phyloP scores from a whole-genome alignment of 2,329 filamentous ascomycete species.

The Didymella keratinophila region DNA sequence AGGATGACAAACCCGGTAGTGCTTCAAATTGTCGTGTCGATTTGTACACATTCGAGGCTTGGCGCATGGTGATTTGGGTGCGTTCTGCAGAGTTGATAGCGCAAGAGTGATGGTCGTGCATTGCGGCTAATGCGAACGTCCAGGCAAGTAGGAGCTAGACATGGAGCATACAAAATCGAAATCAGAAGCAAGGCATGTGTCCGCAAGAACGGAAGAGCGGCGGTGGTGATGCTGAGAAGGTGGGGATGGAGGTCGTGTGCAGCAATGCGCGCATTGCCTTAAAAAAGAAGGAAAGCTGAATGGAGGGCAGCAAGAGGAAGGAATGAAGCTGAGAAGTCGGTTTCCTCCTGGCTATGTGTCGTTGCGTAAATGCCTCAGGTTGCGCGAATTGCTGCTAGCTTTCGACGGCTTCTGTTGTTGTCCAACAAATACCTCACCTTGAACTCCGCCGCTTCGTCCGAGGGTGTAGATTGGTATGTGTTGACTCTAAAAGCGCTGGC shows the following conservation, averaged over 20 bases:
- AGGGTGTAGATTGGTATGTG: background rate
- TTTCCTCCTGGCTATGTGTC: background rate
- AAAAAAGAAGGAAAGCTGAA: too few relatives aligned
- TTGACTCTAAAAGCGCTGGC: background rate
- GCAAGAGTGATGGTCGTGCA: constrained; percentile 12
- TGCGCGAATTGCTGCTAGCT: background rate
- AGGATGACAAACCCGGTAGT: background rate
- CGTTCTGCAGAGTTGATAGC: constrained; percentile 11
- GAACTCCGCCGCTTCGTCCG: background rate
- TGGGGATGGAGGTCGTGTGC: background rate
- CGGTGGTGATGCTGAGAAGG: background rate
- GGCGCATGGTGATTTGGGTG: constrained; percentile 18
- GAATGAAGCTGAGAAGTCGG: background rate
- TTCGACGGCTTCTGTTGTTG: background rate
- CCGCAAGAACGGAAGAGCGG: background rate
- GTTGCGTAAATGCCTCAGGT: background rate
- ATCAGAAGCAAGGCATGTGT: background rate
- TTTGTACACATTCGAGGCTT: constrained; percentile 17
- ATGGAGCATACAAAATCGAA: background rate
- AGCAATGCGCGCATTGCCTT: background rate
- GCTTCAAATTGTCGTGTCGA: background rate
- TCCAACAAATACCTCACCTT: background rate
- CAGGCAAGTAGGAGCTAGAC: background rate
- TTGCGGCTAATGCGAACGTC: constrained; percentile 1
- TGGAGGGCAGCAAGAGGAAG: too few relatives aligned